Base-by-base conservation (phyloP, 2,329 filamentous ascomycete genomes). In the Aspergillus aculeatinus region DNA sequence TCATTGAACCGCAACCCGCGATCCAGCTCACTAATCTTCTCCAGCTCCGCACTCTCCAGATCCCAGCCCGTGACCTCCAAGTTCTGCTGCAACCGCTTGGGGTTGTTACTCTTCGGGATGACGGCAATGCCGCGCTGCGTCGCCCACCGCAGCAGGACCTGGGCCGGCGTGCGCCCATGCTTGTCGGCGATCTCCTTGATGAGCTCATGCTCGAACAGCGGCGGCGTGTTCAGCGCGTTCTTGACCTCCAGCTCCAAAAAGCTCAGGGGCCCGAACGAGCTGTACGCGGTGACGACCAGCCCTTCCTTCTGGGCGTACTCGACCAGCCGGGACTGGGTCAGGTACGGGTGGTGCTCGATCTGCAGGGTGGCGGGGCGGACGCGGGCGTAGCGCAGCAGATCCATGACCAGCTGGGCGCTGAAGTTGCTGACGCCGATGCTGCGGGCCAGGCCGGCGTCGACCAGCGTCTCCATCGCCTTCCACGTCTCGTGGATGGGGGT, bases 291-390 rank as follows among this genome's bases (percentile, higher is more conserved):
- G 59, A 96, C 83, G 67, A 83, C 82, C 68, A 96, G 88, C 62
- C 86, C 85, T 79, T 92, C 83, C 57, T 80, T 78, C 80, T 89
- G 82, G 69, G 88, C 89, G 55, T 91, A 85, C 69, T 85, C 80
- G 69, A 95, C 75, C 55, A 96, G 85, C 57, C 87, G 83, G 61
- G 81, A 77, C 82, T 96, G 91, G 62, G 90, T 88, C 60, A 94
- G 85, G 83, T 93, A 95, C 27, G 91, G 91, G 83, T 96, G 92
- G 81, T 94, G 90, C 82, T 96, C 91, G 76, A 96, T 88, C 82
- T 96, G 92, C 62, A 95, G 87, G 47, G 89, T 88, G 44, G 90
- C 89, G 9, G 91, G 90, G 49, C 82, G 82, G 77, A 92, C 85
- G 69, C 84, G 86, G 63, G 90, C 90, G 77, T 92, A 91, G 70